A percentile compares a stretch with the other conserved stretches of the same genome.
Evolutionary conservation across 1,284 basidiomycete genomes (phyloP).

Genomic region (Cutaneotrichosporon cavernicola): DNA sequence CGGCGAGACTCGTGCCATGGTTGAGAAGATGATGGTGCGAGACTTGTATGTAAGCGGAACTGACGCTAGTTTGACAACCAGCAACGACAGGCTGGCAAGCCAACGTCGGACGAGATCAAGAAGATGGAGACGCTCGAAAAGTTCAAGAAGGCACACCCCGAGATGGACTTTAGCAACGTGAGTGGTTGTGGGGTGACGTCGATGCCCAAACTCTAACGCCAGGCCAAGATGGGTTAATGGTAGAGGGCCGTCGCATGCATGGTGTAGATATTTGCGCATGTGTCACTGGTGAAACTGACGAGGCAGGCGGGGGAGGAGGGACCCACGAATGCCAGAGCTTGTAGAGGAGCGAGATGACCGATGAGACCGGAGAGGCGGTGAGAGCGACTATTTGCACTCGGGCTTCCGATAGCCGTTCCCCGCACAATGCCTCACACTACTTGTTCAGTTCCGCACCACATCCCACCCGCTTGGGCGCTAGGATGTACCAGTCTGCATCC

Average conservation of each 20-base stretch:
- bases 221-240: slow-evolving; percentile 28
- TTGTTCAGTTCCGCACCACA: neutral
- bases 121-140: slow-evolving; percentile 85
- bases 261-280: neutral
- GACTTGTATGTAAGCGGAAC: neutral
- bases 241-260: neutral
- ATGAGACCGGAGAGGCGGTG: no score
- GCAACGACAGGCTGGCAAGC: slow-evolving; percentile 96
- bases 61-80: slow-evolving; percentile 84
- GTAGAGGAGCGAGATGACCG: no score
- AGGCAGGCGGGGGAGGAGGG: no score
- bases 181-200: slow-evolving; percentile 36
- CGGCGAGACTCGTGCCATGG: slow-evolving; percentile 76
- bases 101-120: slow-evolving; percentile 84
- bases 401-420: no score
- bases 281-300: no score
- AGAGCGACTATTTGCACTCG: no score
- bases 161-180: slow-evolving; percentile 92
- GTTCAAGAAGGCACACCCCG: slow-evolving; percentile 85
- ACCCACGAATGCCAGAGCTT: no score
- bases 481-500: no score
- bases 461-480: no score
- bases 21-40: slow-evolving; percentile 99
- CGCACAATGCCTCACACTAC: no score
- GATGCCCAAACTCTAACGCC: neutral